Conservation (phyloP, 140 eudicot genomes). For the Flaveria floridana region DNA sequence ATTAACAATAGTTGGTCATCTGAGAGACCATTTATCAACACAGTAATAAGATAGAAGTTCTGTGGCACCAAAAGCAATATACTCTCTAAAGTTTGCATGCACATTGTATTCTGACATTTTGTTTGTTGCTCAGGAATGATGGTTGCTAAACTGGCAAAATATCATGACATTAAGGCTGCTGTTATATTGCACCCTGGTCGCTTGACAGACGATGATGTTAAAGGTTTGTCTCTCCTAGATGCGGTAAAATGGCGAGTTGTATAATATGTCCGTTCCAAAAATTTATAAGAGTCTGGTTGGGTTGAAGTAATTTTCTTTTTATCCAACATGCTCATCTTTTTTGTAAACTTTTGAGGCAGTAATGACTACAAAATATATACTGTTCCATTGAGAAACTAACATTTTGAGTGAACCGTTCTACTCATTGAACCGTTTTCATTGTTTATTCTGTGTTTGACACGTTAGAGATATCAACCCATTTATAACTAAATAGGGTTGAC, state of each 20-base stretch:
- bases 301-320: background rate
- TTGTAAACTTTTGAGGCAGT: background rate
- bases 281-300: background rate
- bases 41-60: too few relatives aligned
- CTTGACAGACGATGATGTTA: conserved; percentile 43
- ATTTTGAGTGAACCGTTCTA: background rate
- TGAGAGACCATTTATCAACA: too few relatives aligned
- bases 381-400: background rate
- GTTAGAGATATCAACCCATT: background rate
- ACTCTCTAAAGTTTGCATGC: background rate
- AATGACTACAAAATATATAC: background rate
- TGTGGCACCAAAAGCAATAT: conserved; percentile 3
- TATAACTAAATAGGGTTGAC: background rate
- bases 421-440: too few relatives aligned
- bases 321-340: background rate
- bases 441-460: background rate
- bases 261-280: background rate
- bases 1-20: too few relatives aligned
- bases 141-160: conserved; percentile 50
- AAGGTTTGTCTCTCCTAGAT: conserved; percentile 35
- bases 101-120: background rate
- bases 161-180: conserved; percentile 52
- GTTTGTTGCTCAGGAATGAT: conserved; percentile 36
- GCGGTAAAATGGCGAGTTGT: background rate
- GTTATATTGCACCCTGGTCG: conserved; percentile 68